A percentile compares a stretch with the other conserved stretches of the same genome.
Conservation (phyloP, 1,139 yeast genomes). For the Candida pseudoviswanathii region DNA sequence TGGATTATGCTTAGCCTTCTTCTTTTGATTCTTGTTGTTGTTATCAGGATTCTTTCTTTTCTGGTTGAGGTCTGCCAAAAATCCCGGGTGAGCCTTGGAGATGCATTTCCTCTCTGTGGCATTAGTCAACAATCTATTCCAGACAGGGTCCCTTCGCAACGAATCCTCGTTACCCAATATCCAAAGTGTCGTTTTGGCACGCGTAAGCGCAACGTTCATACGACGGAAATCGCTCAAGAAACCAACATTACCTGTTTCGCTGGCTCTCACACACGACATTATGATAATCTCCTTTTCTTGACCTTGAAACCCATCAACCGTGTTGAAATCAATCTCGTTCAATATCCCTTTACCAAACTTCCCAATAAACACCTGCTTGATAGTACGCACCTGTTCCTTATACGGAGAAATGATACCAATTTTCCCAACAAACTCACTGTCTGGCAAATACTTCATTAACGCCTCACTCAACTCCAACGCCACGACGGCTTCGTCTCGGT, state of each 20-base stretch:
- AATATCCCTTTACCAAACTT: slow-evolving; percentile 65
- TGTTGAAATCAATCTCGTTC: slow-evolving; percentile 80
- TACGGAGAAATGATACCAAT: slow-evolving; percentile 95
- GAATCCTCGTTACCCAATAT: slow-evolving; percentile 78
- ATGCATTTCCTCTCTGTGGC: slow-evolving; percentile 53
- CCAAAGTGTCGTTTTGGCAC: slow-evolving; percentile 94
- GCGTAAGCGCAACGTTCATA: slow-evolving; percentile 94
- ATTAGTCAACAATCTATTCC: slow-evolving; percentile 67
- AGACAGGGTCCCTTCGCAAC: slow-evolving; percentile 61
- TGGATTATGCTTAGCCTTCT: slow-evolving; percentile 1
- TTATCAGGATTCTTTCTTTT: background rate
- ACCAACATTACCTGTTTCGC: slow-evolving; percentile 70
- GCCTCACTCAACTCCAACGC: slow-evolving; percentile 70
- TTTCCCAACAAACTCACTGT: slow-evolving; percentile 61
- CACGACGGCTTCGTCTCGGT: slow-evolving; percentile 67
- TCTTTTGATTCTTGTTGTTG: slow-evolving; percentile 1
- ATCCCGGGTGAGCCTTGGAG: slow-evolving; percentile 40
- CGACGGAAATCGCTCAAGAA: slow-evolving; percentile 87
- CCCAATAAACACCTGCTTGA: slow-evolving; percentile 58
- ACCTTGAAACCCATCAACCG: slow-evolving; percentile 98
- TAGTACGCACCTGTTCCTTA: slow-evolving; percentile 73
- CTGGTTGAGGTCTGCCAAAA: slow-evolving; percentile 21
- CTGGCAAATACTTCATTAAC: slow-evolving; percentile 53
- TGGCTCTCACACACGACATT: slow-evolving; percentile 93
- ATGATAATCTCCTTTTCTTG: slow-evolving; percentile 94